Base-by-base conservation (phyloP, 805 yeast species). In the Blastobotrys attinorum region DNA sequence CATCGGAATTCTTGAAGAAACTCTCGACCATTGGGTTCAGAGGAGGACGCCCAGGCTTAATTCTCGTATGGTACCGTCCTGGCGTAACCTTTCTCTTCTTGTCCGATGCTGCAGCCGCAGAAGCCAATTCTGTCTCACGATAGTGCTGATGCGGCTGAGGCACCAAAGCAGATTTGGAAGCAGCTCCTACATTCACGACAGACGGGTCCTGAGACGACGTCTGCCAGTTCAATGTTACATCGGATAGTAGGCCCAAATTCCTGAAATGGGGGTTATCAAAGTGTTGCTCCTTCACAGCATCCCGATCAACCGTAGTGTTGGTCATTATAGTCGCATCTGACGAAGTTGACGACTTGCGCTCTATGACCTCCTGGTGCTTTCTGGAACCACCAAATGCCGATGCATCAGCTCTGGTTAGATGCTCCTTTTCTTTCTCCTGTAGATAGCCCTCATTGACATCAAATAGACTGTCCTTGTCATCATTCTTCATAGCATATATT, bases 1-100 rank as follows among this genome's bases (percentile, higher is more conserved):
- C 71, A 3, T 53, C 39, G 2, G 71, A 61, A 29, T 62, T 61
- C 5, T 60, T 42, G n/a, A 65, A 54, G 44, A 70, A 73, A 3
- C 61, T 45, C 5, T 54, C 44, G 2, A 78, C 63, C 3, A 78
- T 44, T 3, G 55, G 53, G 0, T 60, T 60, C 34, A 79, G 46
- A 40, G 65, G 55, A 1, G 86, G 84, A 22, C 38, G 38, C 25
- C 16, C 21, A 4, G 22, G 3, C 4, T 11, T 17, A 11, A 16
- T 17, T 7, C 29, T 25, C 11, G 10, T 25, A 11, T 11, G 29
- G 10, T 11, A 25, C 10, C 11, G 7, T 25, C 11, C 10, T 8
- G 29, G 29, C 29, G 29, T 8, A 11, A 25, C 11, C 10, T 25
- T 11, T 25, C 29, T 25, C 29, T 8, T 7, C 29, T 25, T 25